Evolutionary conservation across 441 rosid species (phyloP).

Genomic region (Mallotus japonicus): DNA sequence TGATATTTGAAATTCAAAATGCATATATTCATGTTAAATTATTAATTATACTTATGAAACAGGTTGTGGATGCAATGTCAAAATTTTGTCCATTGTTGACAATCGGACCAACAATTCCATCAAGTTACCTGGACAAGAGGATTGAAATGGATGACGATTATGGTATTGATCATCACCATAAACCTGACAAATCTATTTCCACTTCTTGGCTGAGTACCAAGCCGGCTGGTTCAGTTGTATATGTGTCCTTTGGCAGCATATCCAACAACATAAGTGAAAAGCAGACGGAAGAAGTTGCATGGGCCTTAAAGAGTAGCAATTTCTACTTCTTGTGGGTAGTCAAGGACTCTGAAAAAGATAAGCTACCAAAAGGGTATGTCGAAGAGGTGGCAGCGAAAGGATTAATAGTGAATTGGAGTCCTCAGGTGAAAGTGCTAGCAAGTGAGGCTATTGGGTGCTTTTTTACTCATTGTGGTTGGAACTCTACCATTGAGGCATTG

Average conservation of each 20-base stretch:
- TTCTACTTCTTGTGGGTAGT: slow-evolving; percentile 48
- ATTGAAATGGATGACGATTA: slow-evolving; percentile 39
- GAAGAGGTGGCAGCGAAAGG: slow-evolving; percentile 32
- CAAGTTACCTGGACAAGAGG: slow-evolving; percentile 49
- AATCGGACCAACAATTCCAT: slow-evolving; percentile 65
- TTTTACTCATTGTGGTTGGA: slow-evolving; percentile 57
- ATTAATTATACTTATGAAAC: neutral
- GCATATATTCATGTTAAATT: no score
- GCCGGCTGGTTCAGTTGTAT: slow-evolving; percentile 45
- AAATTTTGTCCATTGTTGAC: slow-evolving; percentile 26
- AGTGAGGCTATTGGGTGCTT: slow-evolving; percentile 48
- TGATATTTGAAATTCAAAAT: no score
- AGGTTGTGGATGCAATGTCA: slow-evolving; percentile 34
- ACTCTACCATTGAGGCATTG: slow-evolving; percentile 51
- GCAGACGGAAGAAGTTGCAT: slow-evolving; percentile 49
- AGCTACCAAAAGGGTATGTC: slow-evolving; percentile 27
- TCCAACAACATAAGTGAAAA: slow-evolving; percentile 23
- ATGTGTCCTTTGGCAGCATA: slow-evolving; percentile 56
- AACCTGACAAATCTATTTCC: slow-evolving; percentile 18
- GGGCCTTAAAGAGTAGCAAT: slow-evolving; percentile 32
- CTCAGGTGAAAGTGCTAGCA: slow-evolving; percentile 47
- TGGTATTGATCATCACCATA: slow-evolving; percentile 45
- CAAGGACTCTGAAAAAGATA: slow-evolving; percentile 33
- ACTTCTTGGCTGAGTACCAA: slow-evolving; percentile 41
- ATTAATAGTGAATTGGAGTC: slow-evolving; percentile 49